A percentile compares a stretch with the other conserved stretches of the same genome.
phyloP scores from a whole-genome alignment of 1,139 yeast species.

The Nakaseomyces sp. region DNA sequence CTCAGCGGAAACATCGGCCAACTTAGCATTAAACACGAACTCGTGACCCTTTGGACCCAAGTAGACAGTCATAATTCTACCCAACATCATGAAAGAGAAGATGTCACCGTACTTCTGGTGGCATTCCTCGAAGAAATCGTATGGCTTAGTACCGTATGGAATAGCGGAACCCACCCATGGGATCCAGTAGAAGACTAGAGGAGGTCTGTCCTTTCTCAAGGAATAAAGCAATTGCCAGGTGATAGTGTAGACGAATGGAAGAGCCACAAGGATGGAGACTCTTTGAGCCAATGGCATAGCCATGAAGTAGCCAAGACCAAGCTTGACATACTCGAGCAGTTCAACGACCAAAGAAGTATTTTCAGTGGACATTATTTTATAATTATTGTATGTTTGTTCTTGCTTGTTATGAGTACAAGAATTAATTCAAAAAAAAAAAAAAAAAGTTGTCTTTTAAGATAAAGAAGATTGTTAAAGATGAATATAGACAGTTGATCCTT shows the following conservation, averaged over 20 bases:
- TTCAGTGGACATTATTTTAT: slow-evolving; percentile 5
- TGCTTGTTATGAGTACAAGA: neutral
- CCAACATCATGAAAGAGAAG: slow-evolving; percentile 79
- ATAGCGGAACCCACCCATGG: slow-evolving; percentile 96
- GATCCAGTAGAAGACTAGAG: slow-evolving; percentile 83
- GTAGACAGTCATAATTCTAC: slow-evolving; percentile 90
- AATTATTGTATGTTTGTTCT: neutral
- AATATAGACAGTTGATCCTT: too few species aligned
- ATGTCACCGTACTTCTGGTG: slow-evolving; percentile 83
- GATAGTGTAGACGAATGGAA: slow-evolving; percentile 49
- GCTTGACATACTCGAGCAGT: slow-evolving; percentile 12
- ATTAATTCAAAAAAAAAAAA: too few species aligned
- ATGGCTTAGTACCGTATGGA: slow-evolving; percentile 85
- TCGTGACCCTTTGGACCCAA: slow-evolving; percentile 98
- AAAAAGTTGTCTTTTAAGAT: too few species aligned
- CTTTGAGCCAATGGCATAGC: slow-evolving; percentile 29
- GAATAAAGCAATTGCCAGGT: slow-evolving; percentile 65
- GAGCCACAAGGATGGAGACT: slow-evolving; percentile 20
- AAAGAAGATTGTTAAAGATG: too few species aligned
- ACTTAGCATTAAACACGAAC: slow-evolving; percentile 84
- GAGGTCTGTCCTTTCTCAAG: slow-evolving; percentile 70
- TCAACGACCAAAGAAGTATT: slow-evolving; percentile 16
- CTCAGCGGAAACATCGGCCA: slow-evolving; percentile 88
- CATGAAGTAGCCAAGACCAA: slow-evolving; percentile 17
- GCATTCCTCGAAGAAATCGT: slow-evolving; percentile 73